Evolutionary conservation across 345 rosid genomes (phyloP).

Genomic region (Trapa incisa): DNA sequence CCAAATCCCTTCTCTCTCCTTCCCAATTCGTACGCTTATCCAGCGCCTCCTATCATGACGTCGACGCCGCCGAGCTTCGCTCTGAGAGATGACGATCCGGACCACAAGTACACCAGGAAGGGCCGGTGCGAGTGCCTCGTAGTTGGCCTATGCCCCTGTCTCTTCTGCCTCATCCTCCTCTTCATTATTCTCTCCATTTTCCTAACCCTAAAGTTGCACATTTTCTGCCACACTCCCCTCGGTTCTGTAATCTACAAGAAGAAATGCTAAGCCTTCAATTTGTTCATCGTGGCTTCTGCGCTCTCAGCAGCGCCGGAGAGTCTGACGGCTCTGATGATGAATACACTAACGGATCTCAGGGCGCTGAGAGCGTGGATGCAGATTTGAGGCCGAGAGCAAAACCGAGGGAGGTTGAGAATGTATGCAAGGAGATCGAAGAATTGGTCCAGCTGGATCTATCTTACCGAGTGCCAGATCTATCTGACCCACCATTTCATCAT

Average conservation of each 20-base stretch:
- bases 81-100: slow-evolving; percentile 14
- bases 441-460: slow-evolving; percentile 65
- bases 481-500: slow-evolving; percentile 49
- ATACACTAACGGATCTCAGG: slow-evolving; percentile 7
- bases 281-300: neutral
- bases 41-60: slow-evolving; percentile 21
- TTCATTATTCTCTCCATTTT: slow-evolving; percentile 36
- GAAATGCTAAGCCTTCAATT: slow-evolving; percentile 19
- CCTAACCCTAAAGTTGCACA: slow-evolving; percentile 44
- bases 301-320: slow-evolving; percentile 1
- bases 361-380: slow-evolving; percentile 4
- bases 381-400: slow-evolving; percentile 19
- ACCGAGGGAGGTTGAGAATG: slow-evolving; percentile 45
- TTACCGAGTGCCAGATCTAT: slow-evolving; percentile 49
- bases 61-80: slow-evolving; percentile 29
- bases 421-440: slow-evolving; percentile 84
- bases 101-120: slow-evolving; percentile 14
- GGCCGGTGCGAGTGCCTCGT: slow-evolving; percentile 26
- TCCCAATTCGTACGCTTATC: too few relatives aligned
- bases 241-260: slow-evolving; percentile 40
- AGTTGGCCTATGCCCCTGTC: slow-evolving; percentile 42
- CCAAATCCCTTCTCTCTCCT: too few relatives aligned
- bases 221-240: slow-evolving; percentile 62
- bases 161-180: slow-evolving; percentile 40
- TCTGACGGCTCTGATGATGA: slow-evolving; percentile 17